phyloP scores from a whole-genome alignment of 2,329 filamentous ascomycete genomes.

The Mycocentrospora acerina region DNA sequence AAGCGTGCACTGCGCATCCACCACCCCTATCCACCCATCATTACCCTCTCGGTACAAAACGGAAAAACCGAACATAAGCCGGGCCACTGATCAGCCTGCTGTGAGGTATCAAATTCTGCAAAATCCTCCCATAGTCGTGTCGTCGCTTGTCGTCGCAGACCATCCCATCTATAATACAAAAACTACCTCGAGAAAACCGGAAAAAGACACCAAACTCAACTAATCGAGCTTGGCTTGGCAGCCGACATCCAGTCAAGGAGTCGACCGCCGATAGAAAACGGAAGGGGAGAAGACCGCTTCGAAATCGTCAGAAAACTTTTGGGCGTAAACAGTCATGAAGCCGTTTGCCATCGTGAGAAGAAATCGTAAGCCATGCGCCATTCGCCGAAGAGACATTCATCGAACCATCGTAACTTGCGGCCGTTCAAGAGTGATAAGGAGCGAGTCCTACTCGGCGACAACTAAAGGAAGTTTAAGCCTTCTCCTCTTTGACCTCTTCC shows the following conservation, averaged over 20 bases:
- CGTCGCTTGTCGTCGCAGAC: conserved; percentile 28
- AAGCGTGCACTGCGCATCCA: conserved; percentile 17
- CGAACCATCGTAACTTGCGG: conserved; percentile 28
- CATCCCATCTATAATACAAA: conserved; percentile 39
- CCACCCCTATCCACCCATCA: conserved; percentile 20
- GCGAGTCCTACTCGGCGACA: conserved; percentile 33
- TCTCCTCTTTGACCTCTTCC: conserved; percentile 52
- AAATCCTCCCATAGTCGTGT: conserved; percentile 26
- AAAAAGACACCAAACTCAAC: conserved; percentile 15
- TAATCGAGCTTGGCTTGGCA: conserved; percentile 13
- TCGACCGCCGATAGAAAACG: conserved; percentile 18
- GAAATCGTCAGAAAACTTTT: conserved; percentile 38
- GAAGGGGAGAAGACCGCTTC: conserved; percentile 23
- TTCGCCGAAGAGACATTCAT: conserved; percentile 37
- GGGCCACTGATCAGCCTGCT: conserved; percentile 21
- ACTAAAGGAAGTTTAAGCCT: conserved; percentile 40
- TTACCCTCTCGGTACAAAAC: conserved; percentile 18
- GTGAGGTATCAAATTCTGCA: conserved; percentile 34
- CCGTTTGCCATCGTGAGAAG: conserved; percentile 31
- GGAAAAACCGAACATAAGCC: conserved; percentile 20
- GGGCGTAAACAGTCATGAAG: conserved; percentile 37
- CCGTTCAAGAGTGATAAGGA: conserved; percentile 27
- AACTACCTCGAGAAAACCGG: conserved; percentile 26
- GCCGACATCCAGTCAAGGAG: conserved; percentile 35
- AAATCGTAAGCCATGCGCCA: conserved; percentile 38